Evolutionary conservation across 352 stramenopile species (phyloP).

Genomic region (Globisporangium abappressorium): DNA sequence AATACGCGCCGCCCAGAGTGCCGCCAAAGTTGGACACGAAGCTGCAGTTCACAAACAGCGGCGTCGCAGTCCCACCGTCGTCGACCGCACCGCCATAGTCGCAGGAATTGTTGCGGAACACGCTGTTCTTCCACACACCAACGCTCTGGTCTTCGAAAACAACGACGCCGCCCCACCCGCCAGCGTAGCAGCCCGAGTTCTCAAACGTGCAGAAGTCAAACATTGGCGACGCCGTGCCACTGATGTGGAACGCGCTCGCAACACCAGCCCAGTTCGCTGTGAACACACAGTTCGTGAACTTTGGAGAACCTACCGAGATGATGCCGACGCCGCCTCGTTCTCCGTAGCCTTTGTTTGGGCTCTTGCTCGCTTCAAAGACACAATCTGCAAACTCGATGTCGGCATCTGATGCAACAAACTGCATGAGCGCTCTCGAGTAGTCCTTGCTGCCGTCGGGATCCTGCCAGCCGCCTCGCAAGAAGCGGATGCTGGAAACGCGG

Average conservation of each 20-base stretch:
- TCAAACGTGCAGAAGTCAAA: constrained; percentile 24
- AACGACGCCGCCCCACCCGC: constrained; percentile 18
- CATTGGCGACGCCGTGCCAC: constrained; percentile 7
- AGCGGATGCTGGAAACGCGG: neutral
- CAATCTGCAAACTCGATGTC: constrained; percentile 16
- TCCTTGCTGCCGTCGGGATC: constrained; percentile 7
- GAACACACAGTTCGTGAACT: constrained; percentile 18
- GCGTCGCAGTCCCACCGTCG: constrained; percentile 16
- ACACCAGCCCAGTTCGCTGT: constrained; percentile 22
- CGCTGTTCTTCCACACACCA: constrained; percentile 14
- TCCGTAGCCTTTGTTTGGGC: constrained; percentile 17
- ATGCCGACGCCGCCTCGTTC: constrained; percentile 17
- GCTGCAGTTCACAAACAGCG: constrained; percentile 18
- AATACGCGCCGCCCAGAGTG: constrained; percentile 20
- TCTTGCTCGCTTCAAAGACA: constrained; percentile 17
- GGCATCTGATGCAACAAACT: constrained; percentile 6
- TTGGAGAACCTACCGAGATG: constrained; percentile 14
- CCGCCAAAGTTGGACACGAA: constrained; percentile 23
- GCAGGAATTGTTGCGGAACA: constrained; percentile 26
- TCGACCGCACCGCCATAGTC: constrained; percentile 26
- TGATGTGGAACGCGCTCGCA: constrained; percentile 18
- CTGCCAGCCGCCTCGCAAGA: constrained; percentile 16
- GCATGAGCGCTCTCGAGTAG: constrained; percentile 18
- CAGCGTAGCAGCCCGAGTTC: constrained; percentile 19
- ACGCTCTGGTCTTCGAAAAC: constrained; percentile 19